Conservation (phyloP, 1,139 yeast species). For the Pichia sp. region DNA sequence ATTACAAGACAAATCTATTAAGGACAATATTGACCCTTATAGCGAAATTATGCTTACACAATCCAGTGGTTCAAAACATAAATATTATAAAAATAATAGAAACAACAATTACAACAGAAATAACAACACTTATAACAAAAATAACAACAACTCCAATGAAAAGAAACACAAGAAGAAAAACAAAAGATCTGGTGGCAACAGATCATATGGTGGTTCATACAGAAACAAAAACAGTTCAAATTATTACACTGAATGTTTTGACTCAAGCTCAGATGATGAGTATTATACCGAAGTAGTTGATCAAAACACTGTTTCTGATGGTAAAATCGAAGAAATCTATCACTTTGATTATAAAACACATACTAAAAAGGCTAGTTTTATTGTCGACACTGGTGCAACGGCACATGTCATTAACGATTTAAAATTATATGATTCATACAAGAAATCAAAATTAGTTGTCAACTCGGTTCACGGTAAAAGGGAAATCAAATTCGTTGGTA, state of each 20-base stretch:
- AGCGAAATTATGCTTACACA: background rate
- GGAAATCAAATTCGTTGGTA: background rate
- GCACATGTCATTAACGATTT: background rate
- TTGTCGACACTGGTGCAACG: conserved; percentile 1
- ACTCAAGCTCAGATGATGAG: background rate
- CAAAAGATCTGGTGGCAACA: background rate
- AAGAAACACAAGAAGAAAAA: background rate
- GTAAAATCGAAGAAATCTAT: background rate
- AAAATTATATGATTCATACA: background rate
- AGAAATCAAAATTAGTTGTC: background rate
- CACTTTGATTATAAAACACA: background rate
- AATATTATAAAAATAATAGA: too few relatives aligned
- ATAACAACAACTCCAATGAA: background rate
- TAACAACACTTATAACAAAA: background rate
- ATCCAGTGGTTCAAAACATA: too few relatives aligned
- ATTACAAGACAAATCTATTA: background rate
- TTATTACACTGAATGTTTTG: background rate
- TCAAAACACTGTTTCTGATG: background rate
- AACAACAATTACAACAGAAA: background rate
- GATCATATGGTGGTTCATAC: background rate
- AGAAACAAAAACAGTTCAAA: background rate
- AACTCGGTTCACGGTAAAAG: background rate
- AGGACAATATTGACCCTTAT: background rate
- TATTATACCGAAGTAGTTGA: background rate
- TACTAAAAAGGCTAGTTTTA: background rate